These are phyloP conservation scores for Striga hermonthica DNA, from an alignment of 305 asterid species.

Conservation along the genomic window DNA sequence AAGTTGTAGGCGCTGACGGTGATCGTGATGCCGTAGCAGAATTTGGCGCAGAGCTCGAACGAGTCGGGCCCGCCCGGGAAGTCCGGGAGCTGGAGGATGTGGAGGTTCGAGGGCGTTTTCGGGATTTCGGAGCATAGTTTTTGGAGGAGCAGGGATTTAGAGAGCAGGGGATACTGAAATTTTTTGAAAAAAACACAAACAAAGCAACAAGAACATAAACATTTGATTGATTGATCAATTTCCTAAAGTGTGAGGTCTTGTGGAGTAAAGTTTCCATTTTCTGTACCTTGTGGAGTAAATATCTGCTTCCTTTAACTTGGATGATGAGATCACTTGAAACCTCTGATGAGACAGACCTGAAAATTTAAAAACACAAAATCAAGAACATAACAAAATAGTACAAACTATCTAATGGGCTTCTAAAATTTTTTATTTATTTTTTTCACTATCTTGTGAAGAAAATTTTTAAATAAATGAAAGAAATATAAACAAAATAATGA, in stretches of 20 bases:
- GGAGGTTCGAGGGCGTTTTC: constrained; percentile 30
- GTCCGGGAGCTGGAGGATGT: constrained; percentile 43
- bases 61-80: constrained; percentile 53
- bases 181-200: not conserved
- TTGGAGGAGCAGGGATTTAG: constrained; percentile 48
- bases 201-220: no score
- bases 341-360: constrained; percentile 71
- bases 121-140: constrained; percentile 40
- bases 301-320: constrained; percentile 67
- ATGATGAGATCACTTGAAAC: constrained; percentile 69
- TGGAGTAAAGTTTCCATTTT: no score
- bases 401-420: no score
- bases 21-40: constrained; percentile 61
- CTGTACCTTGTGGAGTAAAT: constrained; percentile 71
- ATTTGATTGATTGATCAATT: no score
- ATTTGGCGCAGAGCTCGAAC: constrained; percentile 53
- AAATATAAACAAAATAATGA: not conserved
- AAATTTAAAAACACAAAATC: constrained; percentile 24
- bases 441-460: not conserved
- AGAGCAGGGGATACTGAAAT: constrained; percentile 54
- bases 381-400: no score
- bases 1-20: constrained; percentile 57
- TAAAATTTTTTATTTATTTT: not conserved
- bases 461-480: not conserved
- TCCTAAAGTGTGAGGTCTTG: no score